phyloP scores from a whole-genome alignment of 23 red algal species.

The Porphyridium purpureum region DNA sequence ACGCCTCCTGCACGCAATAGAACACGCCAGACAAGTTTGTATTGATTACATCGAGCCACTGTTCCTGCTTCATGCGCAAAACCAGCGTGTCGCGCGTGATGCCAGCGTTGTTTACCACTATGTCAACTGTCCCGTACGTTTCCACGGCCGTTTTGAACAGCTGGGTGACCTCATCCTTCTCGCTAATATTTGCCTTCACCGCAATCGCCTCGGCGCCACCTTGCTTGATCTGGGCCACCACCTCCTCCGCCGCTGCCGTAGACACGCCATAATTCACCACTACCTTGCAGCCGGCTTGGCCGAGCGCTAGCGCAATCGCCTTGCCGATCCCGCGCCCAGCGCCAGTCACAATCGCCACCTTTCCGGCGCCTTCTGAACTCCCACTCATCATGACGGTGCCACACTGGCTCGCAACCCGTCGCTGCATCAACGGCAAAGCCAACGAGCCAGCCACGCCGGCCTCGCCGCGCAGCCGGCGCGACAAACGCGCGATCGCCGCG shows the following conservation, averaged over 20 bases:
- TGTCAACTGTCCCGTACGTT: conserved; percentile 38
- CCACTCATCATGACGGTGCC: too few relatives aligned
- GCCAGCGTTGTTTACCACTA: conserved; percentile 93
- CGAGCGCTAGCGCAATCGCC: conserved; percentile 65
- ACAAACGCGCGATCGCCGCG: too few relatives aligned
- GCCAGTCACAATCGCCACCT: conserved; percentile 91
- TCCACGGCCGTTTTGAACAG: conserved; percentile 54
- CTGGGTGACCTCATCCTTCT: conserved; percentile 34
- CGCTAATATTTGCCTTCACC: conserved; percentile 50
- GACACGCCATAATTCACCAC: conserved; percentile 87
- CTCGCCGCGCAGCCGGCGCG: too few relatives aligned
- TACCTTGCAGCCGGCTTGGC: conserved; percentile 47
- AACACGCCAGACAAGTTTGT: conserved; percentile 93
- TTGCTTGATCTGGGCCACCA: conserved; percentile 49
- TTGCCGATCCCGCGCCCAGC: conserved; percentile 82
- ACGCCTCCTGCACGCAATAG: conserved; percentile 71
- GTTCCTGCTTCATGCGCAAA: conserved; percentile 61
- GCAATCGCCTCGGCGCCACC: conserved; percentile 65
- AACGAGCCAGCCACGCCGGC: too few relatives aligned
- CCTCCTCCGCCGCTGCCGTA: conserved; percentile 45
- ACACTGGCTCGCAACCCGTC: too few relatives aligned
- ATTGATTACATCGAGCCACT: conserved; percentile 93
- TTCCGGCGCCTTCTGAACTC: too few relatives aligned
- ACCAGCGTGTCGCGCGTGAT: conserved; percentile 75
- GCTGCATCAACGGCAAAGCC: too few relatives aligned